A percentile compares a stretch with the other conserved stretches of the same genome.
These are phyloP conservation scores for Pyrenula aspistea DNA, from an alignment of 495 filamentous ascomycete genomes.

Conservation along the genomic window DNA sequence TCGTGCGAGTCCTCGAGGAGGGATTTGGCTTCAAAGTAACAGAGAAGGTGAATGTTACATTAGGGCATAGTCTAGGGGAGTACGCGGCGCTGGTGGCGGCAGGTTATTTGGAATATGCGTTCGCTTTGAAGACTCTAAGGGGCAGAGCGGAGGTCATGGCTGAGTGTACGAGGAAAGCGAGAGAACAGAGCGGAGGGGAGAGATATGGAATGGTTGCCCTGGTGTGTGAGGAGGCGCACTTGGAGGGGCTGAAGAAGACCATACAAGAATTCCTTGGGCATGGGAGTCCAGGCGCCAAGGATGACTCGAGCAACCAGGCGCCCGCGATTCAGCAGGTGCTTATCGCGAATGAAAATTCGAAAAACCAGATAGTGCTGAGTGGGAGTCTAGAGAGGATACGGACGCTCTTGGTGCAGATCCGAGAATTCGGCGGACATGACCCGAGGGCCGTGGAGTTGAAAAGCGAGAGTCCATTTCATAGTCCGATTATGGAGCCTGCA, in stretches of 20 bases:
- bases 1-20: slow-evolving; percentile 76
- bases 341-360: slow-evolving; percentile 90
- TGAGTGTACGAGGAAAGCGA: slow-evolving; percentile 52
- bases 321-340: slow-evolving; percentile 74
- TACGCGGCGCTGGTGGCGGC: slow-evolving; percentile 82
- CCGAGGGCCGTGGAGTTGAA: slow-evolving; percentile 79
- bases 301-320: slow-evolving; percentile 50
- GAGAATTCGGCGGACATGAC: slow-evolving; percentile 89
- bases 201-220: slow-evolving; percentile 87
- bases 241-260: slow-evolving; percentile 52
- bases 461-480: slow-evolving; percentile 88
- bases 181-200: slow-evolving; percentile 52
- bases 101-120: slow-evolving; percentile 62
- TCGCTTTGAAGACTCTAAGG: slow-evolving; percentile 67
- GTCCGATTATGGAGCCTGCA: slow-evolving; percentile 81
- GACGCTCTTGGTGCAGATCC: slow-evolving; percentile 73
- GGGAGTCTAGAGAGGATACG: slow-evolving; percentile 79
- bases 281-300: slow-evolving; percentile 44
- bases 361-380: slow-evolving; percentile 90
- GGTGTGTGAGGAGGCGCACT: slow-evolving; percentile 67
- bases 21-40: slow-evolving; percentile 66
- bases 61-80: slow-evolving; percentile 92
- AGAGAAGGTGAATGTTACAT: slow-evolving; percentile 62
- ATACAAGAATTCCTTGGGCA: slow-evolving; percentile 75
- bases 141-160: slow-evolving; percentile 79